These are phyloP conservation scores for Nematodospora valgi DNA, from an alignment of 805 yeast genomes.

Conservation along the genomic window DNA sequence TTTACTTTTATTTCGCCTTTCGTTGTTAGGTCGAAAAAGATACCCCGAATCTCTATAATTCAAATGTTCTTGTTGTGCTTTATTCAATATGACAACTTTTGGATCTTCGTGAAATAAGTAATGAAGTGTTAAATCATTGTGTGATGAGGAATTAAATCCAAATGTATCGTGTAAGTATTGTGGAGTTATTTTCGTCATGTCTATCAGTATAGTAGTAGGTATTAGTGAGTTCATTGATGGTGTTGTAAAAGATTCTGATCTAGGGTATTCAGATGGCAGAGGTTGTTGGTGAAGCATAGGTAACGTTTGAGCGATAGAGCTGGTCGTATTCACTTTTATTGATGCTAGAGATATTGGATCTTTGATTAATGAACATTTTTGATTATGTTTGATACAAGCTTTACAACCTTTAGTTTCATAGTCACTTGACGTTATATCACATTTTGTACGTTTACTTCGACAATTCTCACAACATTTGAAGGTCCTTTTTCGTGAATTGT, in stretches of 20 bases:
- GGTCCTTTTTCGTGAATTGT: slow-evolving; percentile 31
- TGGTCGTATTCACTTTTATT: neutral
- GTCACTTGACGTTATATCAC: slow-evolving; percentile 22
- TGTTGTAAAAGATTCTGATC: neutral
- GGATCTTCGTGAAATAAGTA: slow-evolving; percentile 25
- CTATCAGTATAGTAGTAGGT: too few relatives aligned
- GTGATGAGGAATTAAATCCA: slow-evolving; percentile 23
- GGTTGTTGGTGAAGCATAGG: neutral
- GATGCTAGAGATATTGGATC: too few relatives aligned
- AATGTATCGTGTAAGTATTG: slow-evolving; percentile 17
- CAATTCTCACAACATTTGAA: slow-evolving; percentile 33
- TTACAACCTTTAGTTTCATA: slow-evolving; percentile 26
- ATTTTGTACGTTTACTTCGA: slow-evolving; percentile 24
- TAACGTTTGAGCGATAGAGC: neutral
- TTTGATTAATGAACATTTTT: slow-evolving; percentile 17
- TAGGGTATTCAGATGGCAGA: neutral
- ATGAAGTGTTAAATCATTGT: slow-evolving; percentile 19
- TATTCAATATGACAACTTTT: slow-evolving; percentile 19
- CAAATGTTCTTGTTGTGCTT: slow-evolving; percentile 14
- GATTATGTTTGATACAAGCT: slow-evolving; percentile 21
- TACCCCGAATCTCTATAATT: slow-evolving; percentile 26
- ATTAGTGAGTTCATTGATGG: neutral
- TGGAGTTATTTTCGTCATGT: slow-evolving; percentile 16
- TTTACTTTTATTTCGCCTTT: slow-evolving; percentile 14
- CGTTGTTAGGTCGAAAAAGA: slow-evolving; percentile 13